phyloP scores from a whole-genome alignment of 441 rosid genomes.

The Raphanus hybrid region DNA sequence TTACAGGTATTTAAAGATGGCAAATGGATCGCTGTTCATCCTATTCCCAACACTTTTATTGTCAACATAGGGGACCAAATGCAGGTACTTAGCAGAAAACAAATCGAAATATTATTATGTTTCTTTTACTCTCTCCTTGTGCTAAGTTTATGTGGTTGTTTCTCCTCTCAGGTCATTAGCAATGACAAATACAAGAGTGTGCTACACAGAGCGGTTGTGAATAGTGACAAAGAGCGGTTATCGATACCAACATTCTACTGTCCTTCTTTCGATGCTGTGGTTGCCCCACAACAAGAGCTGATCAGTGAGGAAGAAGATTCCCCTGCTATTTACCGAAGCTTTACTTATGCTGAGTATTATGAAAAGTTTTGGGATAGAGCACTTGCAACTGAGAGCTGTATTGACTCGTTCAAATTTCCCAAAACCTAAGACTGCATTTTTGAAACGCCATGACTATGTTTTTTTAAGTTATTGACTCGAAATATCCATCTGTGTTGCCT shows the following conservation, averaged over 20 bases:
- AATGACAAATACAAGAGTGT: slow-evolving; percentile 63
- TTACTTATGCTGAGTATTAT: slow-evolving; percentile 53
- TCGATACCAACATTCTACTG: slow-evolving; percentile 66
- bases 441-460: not conserved
- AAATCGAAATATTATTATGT: not conserved
- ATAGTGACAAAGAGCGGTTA: slow-evolving; percentile 51
- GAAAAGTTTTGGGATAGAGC: slow-evolving; percentile 55
- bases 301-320: slow-evolving; percentile 38
- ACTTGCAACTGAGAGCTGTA: slow-evolving; percentile 50
- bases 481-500: not conserved
- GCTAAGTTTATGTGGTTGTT: slow-evolving; percentile 3
- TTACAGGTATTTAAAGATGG: slow-evolving; percentile 54
- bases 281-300: slow-evolving; percentile 52
- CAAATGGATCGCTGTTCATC: slow-evolving; percentile 60
- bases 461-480: not conserved
- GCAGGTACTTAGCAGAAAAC: slow-evolving; percentile 45
- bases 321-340: slow-evolving; percentile 48
- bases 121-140: not conserved
- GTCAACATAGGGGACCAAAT: slow-evolving; percentile 68
- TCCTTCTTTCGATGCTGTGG: slow-evolving; percentile 57
- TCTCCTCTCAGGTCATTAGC: slow-evolving; percentile 52
- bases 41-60: slow-evolving; percentile 56
- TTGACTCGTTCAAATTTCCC: slow-evolving; percentile 51
- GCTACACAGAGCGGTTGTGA: slow-evolving; percentile 63
- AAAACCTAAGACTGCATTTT: not conserved